Conservation (phyloP, 2,329 filamentous ascomycete species). For the Beauveria bassiana region DNA sequence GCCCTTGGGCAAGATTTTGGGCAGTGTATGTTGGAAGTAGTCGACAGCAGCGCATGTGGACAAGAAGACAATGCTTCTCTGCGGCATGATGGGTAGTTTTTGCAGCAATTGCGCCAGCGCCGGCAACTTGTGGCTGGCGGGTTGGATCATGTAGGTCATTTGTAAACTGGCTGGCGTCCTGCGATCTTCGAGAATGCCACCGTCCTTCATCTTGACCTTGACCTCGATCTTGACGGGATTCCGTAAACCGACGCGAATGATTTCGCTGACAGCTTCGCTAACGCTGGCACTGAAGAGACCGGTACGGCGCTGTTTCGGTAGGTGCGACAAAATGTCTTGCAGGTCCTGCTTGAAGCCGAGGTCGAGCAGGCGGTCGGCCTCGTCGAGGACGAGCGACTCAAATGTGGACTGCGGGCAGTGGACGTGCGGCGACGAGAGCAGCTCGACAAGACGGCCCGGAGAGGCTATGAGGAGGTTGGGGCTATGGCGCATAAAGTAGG, state of each 20-base stretch:
- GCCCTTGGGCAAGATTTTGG: constrained; percentile 58
- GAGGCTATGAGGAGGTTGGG: constrained; percentile 89
- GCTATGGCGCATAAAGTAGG: constrained; percentile 71
- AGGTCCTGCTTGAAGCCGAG: constrained; percentile 90
- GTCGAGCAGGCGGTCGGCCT: constrained; percentile 87
- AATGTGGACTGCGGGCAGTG: constrained; percentile 85
- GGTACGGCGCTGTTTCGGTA: constrained; percentile 90
- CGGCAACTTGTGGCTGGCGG: constrained; percentile 73
- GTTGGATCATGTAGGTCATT: constrained; percentile 74
- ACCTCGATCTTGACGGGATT: constrained; percentile 95
- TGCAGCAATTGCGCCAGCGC: constrained; percentile 63
- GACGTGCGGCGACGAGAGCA: constrained; percentile 79
- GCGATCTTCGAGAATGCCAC: constrained; percentile 65
- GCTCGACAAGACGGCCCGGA: constrained; percentile 79
- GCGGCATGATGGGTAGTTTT: constrained; percentile 62
- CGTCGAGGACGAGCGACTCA: constrained; percentile 85
- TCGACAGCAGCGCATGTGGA: constrained; percentile 93
- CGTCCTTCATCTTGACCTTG: constrained; percentile 70
- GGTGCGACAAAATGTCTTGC: constrained; percentile 70
- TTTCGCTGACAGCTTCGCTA: constrained; percentile 88
- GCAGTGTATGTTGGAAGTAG: constrained; percentile 80
- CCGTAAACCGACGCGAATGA: constrained; percentile 82
- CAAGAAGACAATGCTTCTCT: constrained; percentile 84
- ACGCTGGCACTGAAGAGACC: constrained; percentile 93
- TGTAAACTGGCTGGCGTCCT: constrained; percentile 87